A percentile compares a stretch with the other conserved stretches of the same genome.
Evolutionary conservation across 2,329 filamentous ascomycete genomes (phyloP).

Genomic region (Talaromyces sp.): DNA sequence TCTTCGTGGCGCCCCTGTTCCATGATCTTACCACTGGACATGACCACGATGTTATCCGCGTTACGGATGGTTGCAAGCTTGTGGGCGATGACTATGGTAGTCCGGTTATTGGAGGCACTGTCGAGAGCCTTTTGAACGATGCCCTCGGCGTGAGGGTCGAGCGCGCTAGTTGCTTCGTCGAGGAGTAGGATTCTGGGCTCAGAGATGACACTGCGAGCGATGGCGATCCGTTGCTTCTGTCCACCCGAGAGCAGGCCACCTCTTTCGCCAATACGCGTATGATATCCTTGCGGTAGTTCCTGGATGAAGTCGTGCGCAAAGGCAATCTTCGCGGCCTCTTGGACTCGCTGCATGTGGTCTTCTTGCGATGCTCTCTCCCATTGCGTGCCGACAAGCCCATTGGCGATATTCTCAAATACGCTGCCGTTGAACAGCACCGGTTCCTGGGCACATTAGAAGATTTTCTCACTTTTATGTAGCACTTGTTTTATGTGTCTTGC

Average conservation of each 20-base stretch:
- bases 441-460: constrained; percentile 38
- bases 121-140: constrained; percentile 91
- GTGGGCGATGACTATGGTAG: constrained; percentile 94
- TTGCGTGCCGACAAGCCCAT: constrained; percentile 40
- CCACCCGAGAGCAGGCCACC: constrained; percentile 90
- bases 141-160: constrained; percentile 94
- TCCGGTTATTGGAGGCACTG: constrained; percentile 74
- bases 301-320: constrained; percentile 25
- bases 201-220: constrained; percentile 82
- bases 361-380: constrained; percentile 18
- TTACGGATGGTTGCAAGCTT: constrained; percentile 89
- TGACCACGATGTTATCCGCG: constrained; percentile 93
- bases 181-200: constrained; percentile 88
- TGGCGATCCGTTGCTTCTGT: constrained; percentile 94
- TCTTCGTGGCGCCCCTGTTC: constrained; percentile 87
- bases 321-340: constrained; percentile 21
- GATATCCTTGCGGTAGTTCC: constrained; percentile 73
- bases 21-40: constrained; percentile 74
- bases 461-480: too few species aligned
- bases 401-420: constrained; percentile 51
- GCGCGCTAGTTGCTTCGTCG: constrained; percentile 88
- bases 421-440: constrained; percentile 48
- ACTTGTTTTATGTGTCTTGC: too few species aligned
- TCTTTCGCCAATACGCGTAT: constrained; percentile 88
- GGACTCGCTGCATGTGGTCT: constrained; percentile 17